These are phyloP conservation scores for Didymella sp. DNA, from an alignment of 2,329 filamentous ascomycete genomes.

Conservation along the genomic window DNA sequence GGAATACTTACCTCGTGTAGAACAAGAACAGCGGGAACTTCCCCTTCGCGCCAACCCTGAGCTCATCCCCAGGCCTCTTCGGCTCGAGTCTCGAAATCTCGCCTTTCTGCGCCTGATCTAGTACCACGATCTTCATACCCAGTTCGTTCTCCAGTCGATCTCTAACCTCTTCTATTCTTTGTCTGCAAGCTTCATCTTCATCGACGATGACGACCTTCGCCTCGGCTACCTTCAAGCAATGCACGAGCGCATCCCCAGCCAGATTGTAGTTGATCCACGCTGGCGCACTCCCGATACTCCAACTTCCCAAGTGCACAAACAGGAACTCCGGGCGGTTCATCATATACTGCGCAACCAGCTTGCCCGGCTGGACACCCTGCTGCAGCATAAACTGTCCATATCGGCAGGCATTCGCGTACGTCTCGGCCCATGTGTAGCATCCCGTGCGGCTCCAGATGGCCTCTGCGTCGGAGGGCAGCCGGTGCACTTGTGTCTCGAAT, in stretches of 20 bases:
- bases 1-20: constrained; percentile 66
- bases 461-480: constrained; percentile 58
- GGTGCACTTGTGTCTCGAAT: constrained; percentile 64
- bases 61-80: constrained; percentile 62
- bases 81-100: constrained; percentile 58
- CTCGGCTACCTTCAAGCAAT: constrained; percentile 68
- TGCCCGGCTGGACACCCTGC: constrained; percentile 63
- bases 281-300: constrained; percentile 71
- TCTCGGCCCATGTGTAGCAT: constrained; percentile 51
- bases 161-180: constrained; percentile 62
- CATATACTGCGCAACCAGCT: constrained; percentile 71
- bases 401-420: constrained; percentile 51
- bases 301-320: constrained; percentile 69
- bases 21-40: constrained; percentile 68
- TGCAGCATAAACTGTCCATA: constrained; percentile 47
- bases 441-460: constrained; percentile 72
- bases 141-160: constrained; percentile 60
- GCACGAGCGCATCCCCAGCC: constrained; percentile 67
- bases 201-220: constrained; percentile 58
- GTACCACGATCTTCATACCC: constrained; percentile 63
- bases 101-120: constrained; percentile 59
- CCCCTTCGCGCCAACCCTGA: constrained; percentile 60
- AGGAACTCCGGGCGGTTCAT: constrained; percentile 72
- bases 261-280: constrained; percentile 77
- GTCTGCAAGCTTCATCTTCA: constrained; percentile 58